Evolutionary conservation across 305 asterid genomes (phyloP).

Genomic region (Fraxinus latifolia): DNA sequence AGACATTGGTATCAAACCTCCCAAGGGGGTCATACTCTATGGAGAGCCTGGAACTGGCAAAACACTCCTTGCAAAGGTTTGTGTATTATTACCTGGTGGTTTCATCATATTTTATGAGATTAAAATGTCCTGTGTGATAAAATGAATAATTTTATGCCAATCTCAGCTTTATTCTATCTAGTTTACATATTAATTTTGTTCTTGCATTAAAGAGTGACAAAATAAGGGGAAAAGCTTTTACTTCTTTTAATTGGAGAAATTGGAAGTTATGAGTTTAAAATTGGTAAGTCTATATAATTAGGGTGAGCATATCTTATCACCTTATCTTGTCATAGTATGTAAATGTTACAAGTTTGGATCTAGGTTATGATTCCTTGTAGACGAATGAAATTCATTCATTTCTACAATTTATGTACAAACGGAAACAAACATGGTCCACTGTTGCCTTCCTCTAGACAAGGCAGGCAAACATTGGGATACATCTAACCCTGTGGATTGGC

Average conservation of each 20-base stretch:
- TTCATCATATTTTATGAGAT: not conserved
- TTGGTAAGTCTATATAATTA: not conserved
- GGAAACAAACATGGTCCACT: not conserved
- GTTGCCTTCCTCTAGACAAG: not conserved
- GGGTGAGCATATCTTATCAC: not conserved
- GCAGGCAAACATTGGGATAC: not conserved
- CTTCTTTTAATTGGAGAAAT: not conserved
- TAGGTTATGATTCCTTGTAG: not conserved
- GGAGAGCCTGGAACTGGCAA: conserved; percentile 26
- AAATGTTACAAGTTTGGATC: not conserved
- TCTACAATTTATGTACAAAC: not conserved
- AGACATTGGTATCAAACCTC: conserved; percentile 28
- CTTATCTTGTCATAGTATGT: not conserved
- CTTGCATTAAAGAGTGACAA: not conserved
- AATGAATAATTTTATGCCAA: not conserved
- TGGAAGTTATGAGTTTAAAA: not conserved
- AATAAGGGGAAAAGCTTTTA: not conserved
- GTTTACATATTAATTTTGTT: not conserved
- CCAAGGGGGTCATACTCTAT: conserved; percentile 20
- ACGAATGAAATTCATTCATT: not conserved
- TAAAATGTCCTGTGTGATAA: not conserved
- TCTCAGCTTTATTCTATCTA: not conserved
- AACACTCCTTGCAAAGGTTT: conserved; percentile 21
- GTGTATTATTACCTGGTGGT: not conserved
- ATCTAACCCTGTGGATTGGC: not conserved